These are phyloP conservation scores for Colletotrichum sansevieriae DNA, from an alignment of 2,329 filamentous ascomycete genomes.

Conservation along the genomic window DNA sequence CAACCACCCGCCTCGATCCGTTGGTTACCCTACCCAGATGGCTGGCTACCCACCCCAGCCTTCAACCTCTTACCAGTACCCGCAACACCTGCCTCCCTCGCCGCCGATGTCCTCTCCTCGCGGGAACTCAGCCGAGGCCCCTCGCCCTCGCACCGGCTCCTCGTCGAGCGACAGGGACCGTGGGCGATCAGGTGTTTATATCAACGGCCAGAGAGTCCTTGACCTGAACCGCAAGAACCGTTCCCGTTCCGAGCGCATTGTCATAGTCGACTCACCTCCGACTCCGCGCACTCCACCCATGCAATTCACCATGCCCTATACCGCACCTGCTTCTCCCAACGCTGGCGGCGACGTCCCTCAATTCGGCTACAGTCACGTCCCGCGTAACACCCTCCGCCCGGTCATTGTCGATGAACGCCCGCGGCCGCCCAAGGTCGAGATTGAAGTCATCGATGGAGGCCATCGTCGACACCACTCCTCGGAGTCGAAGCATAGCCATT, in stretches of 20 bases:
- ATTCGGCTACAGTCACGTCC: conserved; percentile 43
- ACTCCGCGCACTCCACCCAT: conserved; percentile 62
- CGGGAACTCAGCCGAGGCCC: conserved; percentile 51
- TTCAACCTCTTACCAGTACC: conserved; percentile 47
- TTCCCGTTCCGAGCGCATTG: conserved; percentile 56
- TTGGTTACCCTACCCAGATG: conserved; percentile 46
- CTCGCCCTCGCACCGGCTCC: conserved; percentile 52
- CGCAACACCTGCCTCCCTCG: conserved; percentile 55
- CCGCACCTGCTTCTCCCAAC: conserved; percentile 52
- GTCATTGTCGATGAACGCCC: conserved; percentile 56
- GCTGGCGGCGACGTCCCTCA: conserved; percentile 42
- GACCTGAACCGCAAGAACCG: conserved; percentile 51
- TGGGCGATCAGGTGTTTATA: conserved; percentile 52
- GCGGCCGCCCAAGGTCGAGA: conserved; percentile 49
- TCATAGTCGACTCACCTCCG: conserved; percentile 60
- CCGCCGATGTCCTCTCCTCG: conserved; percentile 51
- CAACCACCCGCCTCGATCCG: conserved; percentile 56
- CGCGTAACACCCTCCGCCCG: conserved; percentile 47
- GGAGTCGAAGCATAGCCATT: conserved; percentile 52
- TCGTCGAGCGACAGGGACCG: conserved; percentile 48
- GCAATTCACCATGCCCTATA: conserved; percentile 54
- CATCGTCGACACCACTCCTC: conserved; percentile 52
- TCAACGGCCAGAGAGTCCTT: conserved; percentile 53
- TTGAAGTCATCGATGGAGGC: conserved; percentile 53
- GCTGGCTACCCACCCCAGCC: conserved; percentile 44